phyloP scores from a whole-genome alignment of 345 rosid species.

The Eucalyptus leucophloia region DNA sequence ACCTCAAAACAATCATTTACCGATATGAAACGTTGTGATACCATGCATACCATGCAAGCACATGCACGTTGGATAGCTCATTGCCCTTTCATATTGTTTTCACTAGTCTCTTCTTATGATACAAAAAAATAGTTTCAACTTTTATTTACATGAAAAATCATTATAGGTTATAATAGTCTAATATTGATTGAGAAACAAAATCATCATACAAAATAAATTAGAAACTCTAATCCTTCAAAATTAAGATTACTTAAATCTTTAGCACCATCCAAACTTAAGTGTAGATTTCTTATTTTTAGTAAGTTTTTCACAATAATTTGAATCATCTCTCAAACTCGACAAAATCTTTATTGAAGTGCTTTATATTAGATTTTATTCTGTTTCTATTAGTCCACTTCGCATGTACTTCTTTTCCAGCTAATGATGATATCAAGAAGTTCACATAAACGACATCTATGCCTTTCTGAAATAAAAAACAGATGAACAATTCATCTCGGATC shows the following conservation, averaged over 20 bases:
- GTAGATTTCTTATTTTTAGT: not conserved
- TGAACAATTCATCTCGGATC: not conserved
- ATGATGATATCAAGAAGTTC: not conserved
- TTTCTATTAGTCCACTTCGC: not conserved
- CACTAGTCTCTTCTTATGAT: not conserved
- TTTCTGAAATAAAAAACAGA: not conserved
- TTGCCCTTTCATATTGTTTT: not conserved
- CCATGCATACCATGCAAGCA: not conserved
- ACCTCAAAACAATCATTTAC: not conserved
- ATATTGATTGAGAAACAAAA: not conserved
- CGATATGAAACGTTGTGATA: not conserved
- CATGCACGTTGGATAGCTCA: not conserved
- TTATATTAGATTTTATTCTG: too few relatives aligned
- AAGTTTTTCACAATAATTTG: not conserved
- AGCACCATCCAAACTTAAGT: not conserved
- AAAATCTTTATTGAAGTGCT: too few relatives aligned
- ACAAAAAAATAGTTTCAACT: not conserved
- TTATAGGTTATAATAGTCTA: not conserved
- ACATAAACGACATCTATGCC: not conserved
- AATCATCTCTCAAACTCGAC: not conserved
- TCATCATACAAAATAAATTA: not conserved
- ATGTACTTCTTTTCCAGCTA: not conserved
- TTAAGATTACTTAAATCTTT: not conserved
- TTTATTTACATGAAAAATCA: not conserved
- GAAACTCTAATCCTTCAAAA: not conserved